A percentile compares a stretch with the other conserved stretches of the same genome.
Evolutionary conservation across 2,329 filamentous ascomycete species (phyloP).

Genomic region (Aspergillus cejpii): DNA sequence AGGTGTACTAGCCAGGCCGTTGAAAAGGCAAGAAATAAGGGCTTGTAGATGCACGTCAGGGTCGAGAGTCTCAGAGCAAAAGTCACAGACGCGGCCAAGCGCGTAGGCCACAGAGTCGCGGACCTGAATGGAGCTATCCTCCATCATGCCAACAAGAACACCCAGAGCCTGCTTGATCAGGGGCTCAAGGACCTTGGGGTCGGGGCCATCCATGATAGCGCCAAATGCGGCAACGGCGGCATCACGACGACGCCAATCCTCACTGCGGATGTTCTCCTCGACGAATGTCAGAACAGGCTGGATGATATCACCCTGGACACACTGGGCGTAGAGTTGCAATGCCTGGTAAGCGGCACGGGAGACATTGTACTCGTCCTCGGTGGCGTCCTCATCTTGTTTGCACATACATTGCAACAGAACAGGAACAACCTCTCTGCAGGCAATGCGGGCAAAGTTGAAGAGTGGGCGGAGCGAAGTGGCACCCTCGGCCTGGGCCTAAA

Average conservation of each 20-base stretch:
- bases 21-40: conserved; percentile 82
- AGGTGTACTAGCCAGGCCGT: conserved; percentile 78
- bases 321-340: conserved; percentile 88
- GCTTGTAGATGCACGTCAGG: conserved; percentile 72
- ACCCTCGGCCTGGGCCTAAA: conserved; percentile 58
- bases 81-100: conserved; percentile 90
- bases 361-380: conserved; percentile 96
- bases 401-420: conserved; percentile 82
- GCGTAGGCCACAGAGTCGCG: conserved; percentile 95
- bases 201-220: conserved; percentile 97
- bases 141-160: conserved; percentile 86
- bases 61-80: conserved; percentile 86
- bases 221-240: conserved; percentile 95
- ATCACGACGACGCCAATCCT: conserved; percentile 93
- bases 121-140: conserved; percentile 81
- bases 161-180: conserved; percentile 93
- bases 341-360: conserved; percentile 94
- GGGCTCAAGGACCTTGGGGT: conserved; percentile 83
- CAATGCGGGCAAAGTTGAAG: conserved; percentile 92
- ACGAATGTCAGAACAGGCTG: conserved; percentile 83
- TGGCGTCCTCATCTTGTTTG: conserved; percentile 95
- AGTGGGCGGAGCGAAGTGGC: conserved; percentile 80
- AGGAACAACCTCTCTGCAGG: conserved; percentile 87
- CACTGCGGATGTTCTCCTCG: conserved; percentile 77
- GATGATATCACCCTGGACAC: conserved; percentile 77